Evolutionary conservation across 495 filamentous ascomycete species (phyloP).

Genomic region (Ramalina peruviana): DNA sequence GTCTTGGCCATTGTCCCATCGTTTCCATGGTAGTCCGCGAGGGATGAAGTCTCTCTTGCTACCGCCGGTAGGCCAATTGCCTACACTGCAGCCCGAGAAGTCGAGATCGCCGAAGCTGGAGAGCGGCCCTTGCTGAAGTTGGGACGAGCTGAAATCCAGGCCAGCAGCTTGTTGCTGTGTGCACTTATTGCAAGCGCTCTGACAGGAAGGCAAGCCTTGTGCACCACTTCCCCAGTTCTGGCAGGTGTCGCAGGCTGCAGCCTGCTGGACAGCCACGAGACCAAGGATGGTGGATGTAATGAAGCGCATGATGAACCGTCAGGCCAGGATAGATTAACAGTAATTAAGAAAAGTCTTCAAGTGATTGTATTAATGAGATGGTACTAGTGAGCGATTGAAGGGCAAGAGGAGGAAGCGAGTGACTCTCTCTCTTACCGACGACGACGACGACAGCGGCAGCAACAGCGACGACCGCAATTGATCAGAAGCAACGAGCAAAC

Average conservation of each 20-base stretch:
- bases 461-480: constrained; percentile 15
- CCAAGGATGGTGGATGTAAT: constrained; percentile 10
- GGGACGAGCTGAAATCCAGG: constrained; percentile 46
- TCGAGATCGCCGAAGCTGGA: constrained; percentile 51
- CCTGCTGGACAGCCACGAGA: constrained; percentile 31
- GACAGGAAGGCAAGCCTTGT: constrained; percentile 16
- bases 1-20: constrained; percentile 1
- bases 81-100: constrained; percentile 44
- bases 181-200: constrained; percentile 62
- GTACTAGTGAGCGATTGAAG: constrained; percentile 10
- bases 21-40: not conserved
- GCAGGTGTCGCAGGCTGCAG: constrained; percentile 29
- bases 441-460: constrained; percentile 13
- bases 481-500: too few relatives aligned
- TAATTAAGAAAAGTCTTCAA: constrained; percentile 4
- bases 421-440: constrained; percentile 7
- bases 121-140: constrained; percentile 48
- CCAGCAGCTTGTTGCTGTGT: constrained; percentile 48
- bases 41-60: constrained; percentile 20
- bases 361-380: constrained; percentile 9
- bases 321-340: not conserved
- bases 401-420: constrained; percentile 20
- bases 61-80: constrained; percentile 28
- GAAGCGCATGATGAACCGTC: constrained; percentile 16
- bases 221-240: not conserved